Evolutionary conservation across 148 eudicot genomes (phyloP), one percentile per base, ranked within the genome.

Genomic region (Persicaria tinctoria): DNA sequence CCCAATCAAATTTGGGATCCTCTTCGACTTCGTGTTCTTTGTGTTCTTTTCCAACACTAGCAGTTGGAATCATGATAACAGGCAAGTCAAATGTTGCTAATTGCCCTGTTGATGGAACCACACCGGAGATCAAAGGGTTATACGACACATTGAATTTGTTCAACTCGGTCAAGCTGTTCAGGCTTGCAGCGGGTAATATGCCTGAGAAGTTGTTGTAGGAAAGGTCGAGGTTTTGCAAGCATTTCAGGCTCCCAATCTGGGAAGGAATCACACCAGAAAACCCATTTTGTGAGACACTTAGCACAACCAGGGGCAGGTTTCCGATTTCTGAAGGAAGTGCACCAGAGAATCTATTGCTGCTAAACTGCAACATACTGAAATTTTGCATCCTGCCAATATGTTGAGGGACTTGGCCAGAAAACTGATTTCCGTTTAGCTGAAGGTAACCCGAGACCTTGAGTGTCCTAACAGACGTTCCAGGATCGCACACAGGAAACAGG

Each of bases 171-270:
- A 95, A 82, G 68, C 78, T 66, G 75, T 78, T 84, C 75, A 95
- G 82, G 81, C 84, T 85, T 23, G 81, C 45, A 2, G 38, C 38
- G 0, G 98, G 98, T 71, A 95, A 92, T 46, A 53, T 48, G 12
- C 98, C 98, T 0, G 98, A 95, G 82, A 92, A 95, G 60, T 95
- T 95, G 80, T 95, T 95, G 72, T 57, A 81, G 5, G 98, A 95
- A 77, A 95, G 47, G 80, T 95, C 98, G 45, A 95, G 96, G 76
- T 83, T 87, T 74, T 79, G 84, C 73, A 95, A 77, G 87, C 98
- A 95, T 77, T 79, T 82, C 45, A 95, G 78, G 70, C 79, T 74
- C 51, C 96, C 92, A 49, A 95, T 83, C 75, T 81, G 75, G 4
- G 6, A 16, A 0, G 98, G 98, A 68, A 95, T 89, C 14, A 6